phyloP scores from a whole-genome alignment of 208 protist species.

The Polymyxa betae region DNA sequence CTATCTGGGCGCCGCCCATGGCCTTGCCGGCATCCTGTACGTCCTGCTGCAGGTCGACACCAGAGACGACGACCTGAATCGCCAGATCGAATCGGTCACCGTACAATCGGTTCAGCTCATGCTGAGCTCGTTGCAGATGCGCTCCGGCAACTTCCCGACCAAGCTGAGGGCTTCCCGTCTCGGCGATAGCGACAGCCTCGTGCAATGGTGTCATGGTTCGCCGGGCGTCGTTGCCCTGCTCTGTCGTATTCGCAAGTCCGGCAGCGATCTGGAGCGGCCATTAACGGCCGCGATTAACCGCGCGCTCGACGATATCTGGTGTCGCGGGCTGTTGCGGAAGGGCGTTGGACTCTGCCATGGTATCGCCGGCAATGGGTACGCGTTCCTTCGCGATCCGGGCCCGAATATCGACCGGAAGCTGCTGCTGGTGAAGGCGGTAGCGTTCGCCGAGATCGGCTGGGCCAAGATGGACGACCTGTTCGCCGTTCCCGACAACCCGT shows the following conservation, averaged over 20 bases:
- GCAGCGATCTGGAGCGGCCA: neutral
- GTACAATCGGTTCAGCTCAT: neutral
- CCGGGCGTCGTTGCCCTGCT: neutral
- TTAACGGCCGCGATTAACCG: neutral
- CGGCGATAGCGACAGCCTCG: neutral
- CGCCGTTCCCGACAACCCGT: conserved; percentile 16
- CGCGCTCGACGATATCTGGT: conserved; percentile 8
- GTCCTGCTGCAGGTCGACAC: neutral
- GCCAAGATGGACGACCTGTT: neutral
- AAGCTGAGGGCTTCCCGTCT: neutral
- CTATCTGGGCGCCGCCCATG: conserved; percentile 26
- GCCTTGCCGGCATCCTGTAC: conserved; percentile 35
- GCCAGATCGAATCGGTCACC: neutral
- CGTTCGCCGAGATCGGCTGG: conserved; percentile 25
- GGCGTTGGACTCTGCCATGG: conserved; percentile 32
- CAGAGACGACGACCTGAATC: neutral
- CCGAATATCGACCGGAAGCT: neutral
- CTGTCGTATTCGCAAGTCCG: neutral
- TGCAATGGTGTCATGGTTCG: conserved; percentile 43
- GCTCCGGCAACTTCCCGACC: neutral
- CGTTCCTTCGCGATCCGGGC: neutral
- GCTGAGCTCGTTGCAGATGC: neutral
- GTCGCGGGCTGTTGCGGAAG: neutral
- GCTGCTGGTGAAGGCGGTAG: neutral
- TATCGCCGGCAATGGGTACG: conserved; percentile 46